A percentile compares a stretch with the other conserved stretches of the same genome.
Evolutionary conservation across 345 rosid species (phyloP).

Genomic region (Abelmoschus esculentus): DNA sequence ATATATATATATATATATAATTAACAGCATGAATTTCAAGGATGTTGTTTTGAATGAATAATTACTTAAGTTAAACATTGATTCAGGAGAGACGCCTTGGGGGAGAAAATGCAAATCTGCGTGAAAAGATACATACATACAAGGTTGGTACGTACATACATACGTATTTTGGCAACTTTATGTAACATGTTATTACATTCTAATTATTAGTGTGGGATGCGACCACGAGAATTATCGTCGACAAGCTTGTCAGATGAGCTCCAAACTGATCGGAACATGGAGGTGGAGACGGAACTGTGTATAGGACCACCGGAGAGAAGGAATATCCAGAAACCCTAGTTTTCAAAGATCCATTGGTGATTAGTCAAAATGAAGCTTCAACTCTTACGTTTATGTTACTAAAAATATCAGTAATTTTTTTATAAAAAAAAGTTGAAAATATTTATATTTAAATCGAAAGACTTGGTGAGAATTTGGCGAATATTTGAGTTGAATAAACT

Average conservation of each 20-base stretch:
- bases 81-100: slow-evolving; percentile 45
- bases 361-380: too few relatives aligned
- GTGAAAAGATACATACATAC: slow-evolving; percentile 30
- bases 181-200: not conserved
- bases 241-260: slow-evolving; percentile 14
- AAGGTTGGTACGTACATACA: too few relatives aligned
- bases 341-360: not conserved
- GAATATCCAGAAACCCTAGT: slow-evolving; percentile 2
- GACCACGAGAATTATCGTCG: not conserved
- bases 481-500: too few relatives aligned
- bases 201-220: slow-evolving; percentile 31
- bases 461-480: too few relatives aligned
- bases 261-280: slow-evolving; percentile 23
- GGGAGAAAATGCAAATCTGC: slow-evolving; percentile 46
- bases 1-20: too few relatives aligned
- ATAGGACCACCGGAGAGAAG: slow-evolving; percentile 60
- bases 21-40: not conserved
- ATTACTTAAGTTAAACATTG: not conserved
- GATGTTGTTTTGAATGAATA: not conserved
- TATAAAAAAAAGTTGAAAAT: too few relatives aligned
- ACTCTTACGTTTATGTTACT: too few relatives aligned
- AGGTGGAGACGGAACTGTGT: slow-evolving; percentile 72
- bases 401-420: too few relatives aligned
- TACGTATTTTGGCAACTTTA: not conserved
- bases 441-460: too few relatives aligned